Evolutionary conservation across 2,329 filamentous ascomycete species (phyloP), one percentile per base, ranked within the genome.

Genomic region (Aspergillus sergii): DNA sequence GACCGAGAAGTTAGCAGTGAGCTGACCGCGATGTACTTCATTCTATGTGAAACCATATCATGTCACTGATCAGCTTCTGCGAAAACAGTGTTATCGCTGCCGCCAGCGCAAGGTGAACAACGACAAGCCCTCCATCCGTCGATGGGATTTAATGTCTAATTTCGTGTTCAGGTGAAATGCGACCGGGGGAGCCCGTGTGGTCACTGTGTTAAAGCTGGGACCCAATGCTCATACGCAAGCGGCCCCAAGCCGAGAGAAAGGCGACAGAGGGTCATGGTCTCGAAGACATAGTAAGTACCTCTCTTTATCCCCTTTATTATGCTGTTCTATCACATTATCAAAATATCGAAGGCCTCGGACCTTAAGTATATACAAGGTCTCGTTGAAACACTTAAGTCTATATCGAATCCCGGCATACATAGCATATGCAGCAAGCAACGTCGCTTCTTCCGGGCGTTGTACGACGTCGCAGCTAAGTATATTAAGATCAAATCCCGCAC

Each of bases 211-310:
- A 57, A 59, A 50, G n/a, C 43, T 2, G 34, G 34, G 46, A 16
- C 55, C 5, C 62, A 59, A 30, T 66, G 62, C 39, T 41, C 58
- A 6, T 66, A 53, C 60, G 11, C 10, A 28, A 4, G 58, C 32
- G 11, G 51, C 43, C 4, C 62, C 58, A 54, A 28, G 28, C 36
- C 46, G 14, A 66, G 59, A 48, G 30, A 59, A 36, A 64, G 57
- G 58, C 57, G 62, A 48, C 62, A 66, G 14, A 54, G 64, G 30
- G 48, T 64, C 51, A 28, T 66, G 14, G 54, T 66, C 23, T 64
- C 64, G n/a, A 63, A 32, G 23, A 21, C 23, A 59, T 66, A 64
- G 64, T 66, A 39, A 59, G 62, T 66, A 19, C 2, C 14, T 16
- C 0, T 11, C n/a, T 28, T 28, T 28, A 26, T 26, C 1, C 1